phyloP scores from a whole-genome alignment of 257 asterid species.

The Sherardia arvensis region DNA sequence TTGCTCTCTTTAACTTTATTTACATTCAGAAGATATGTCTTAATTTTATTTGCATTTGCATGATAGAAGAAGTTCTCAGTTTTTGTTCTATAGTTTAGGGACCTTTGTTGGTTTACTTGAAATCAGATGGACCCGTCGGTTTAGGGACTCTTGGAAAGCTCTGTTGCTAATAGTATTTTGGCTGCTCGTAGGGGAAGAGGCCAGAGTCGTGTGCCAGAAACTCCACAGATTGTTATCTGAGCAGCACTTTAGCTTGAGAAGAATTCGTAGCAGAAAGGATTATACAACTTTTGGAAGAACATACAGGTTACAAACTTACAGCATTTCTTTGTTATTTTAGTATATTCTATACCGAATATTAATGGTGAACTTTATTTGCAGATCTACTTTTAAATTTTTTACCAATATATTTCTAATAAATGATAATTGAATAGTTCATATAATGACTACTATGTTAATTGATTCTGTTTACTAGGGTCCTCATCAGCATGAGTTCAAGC shows the following conservation, averaged over 20 bases:
- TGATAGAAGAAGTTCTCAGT: background rate
- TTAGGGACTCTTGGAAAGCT: slow-evolving; percentile 28
- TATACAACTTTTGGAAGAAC: background rate
- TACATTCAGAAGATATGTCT: background rate
- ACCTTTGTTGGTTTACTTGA: no score
- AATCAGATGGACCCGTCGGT: slow-evolving; percentile 41
- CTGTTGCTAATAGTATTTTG: slow-evolving; percentile 32
- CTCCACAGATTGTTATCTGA: slow-evolving; percentile 14
- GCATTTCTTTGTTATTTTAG: background rate
- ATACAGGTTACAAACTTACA: background rate
- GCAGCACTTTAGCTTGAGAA: no score
- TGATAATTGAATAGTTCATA: no score
- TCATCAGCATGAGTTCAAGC: no score
- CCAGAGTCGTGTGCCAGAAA: slow-evolving; percentile 24
- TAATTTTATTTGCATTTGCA: background rate
- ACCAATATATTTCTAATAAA: no score
- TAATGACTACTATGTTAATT: no score
- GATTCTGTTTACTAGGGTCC: no score
- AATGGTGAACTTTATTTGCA: no score
- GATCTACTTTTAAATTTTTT: no score
- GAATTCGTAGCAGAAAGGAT: no score
- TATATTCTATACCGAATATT: no score
- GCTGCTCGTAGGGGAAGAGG: slow-evolving; percentile 39
- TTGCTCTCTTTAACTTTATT: background rate
- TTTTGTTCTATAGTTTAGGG: background rate